Percentiles rank a stretch among this genome's conserved stretches.
phyloP scores from a whole-genome alignment of 192 early-diverging fungal genomes.

The Podila minutissima region DNA sequence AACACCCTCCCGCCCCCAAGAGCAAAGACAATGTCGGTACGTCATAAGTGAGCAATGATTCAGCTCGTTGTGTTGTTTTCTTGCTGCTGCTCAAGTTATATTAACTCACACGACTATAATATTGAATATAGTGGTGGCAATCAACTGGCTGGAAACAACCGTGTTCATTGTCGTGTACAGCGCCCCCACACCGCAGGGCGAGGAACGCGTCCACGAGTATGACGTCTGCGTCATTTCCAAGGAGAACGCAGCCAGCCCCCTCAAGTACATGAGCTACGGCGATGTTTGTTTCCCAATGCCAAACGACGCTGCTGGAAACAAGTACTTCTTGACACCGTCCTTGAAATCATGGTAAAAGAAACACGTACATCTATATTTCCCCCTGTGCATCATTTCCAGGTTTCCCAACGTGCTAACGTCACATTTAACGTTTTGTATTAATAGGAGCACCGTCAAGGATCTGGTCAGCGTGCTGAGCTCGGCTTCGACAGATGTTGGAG shows the following conservation, averaged over 20 bases:
- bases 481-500: slow-evolving; percentile 56
- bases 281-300: slow-evolving; percentile 68
- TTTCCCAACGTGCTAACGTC: not conserved
- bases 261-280: slow-evolving; percentile 61
- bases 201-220: slow-evolving; percentile 25
- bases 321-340: slow-evolving; percentile 69
- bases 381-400: not conserved
- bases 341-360: slow-evolving; percentile 64
- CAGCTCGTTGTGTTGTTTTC: not conserved
- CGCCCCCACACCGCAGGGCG: slow-evolving; percentile 40
- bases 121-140: slow-evolving; percentile 60
- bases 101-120: not conserved
- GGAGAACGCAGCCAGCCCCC: slow-evolving; percentile 52
- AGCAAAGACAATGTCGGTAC: slow-evolving; percentile 18
- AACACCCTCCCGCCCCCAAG: slow-evolving; percentile 17
- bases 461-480: slow-evolving; percentile 53
- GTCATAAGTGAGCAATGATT: not conserved
- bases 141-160: slow-evolving; percentile 82
- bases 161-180: slow-evolving; percentile 76
- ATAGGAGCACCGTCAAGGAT: slow-evolving; percentile 41
- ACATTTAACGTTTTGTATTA: no score
- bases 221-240: slow-evolving; percentile 68
- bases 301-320: slow-evolving; percentile 52
- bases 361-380: not conserved
- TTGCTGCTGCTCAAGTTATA: not conserved